phyloP scores from a whole-genome alignment of 257 asterid species.

The Pogostemon cablin region DNA sequence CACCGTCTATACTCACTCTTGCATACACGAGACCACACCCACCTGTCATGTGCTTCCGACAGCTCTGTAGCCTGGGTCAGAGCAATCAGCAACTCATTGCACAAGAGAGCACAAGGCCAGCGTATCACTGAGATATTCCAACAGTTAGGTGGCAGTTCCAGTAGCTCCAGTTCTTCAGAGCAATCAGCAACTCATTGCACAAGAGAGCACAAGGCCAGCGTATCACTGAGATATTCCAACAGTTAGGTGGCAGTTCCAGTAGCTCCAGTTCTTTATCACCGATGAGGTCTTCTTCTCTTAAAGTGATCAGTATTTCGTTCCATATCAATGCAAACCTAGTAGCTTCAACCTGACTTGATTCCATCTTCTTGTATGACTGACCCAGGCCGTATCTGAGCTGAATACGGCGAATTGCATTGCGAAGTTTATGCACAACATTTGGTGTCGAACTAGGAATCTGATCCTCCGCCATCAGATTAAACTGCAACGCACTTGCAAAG shows the following conservation, averaged over 20 bases:
- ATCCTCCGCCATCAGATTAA: slow-evolving; percentile 77
- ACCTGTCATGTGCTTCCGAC: slow-evolving; percentile 58
- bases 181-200: slow-evolving; percentile 82
- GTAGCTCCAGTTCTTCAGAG: slow-evolving; percentile 75
- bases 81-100: slow-evolving; percentile 85
- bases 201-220: slow-evolving; percentile 93
- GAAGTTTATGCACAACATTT: slow-evolving; percentile 63
- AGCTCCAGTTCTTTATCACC: slow-evolving; percentile 78
- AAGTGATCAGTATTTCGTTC: slow-evolving; percentile 81
- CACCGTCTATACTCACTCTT: slow-evolving; percentile 84
- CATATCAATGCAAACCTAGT: slow-evolving; percentile 91
- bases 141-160: slow-evolving; percentile 89
- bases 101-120: slow-evolving; percentile 87
- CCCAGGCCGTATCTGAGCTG: slow-evolving; percentile 94
- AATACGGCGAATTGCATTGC: slow-evolving; percentile 71
- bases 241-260: slow-evolving; percentile 86
- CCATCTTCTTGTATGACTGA: slow-evolving; percentile 83
- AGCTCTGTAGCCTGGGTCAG: slow-evolving; percentile 70
- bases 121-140: slow-evolving; percentile 93
- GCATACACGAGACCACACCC: slow-evolving; percentile 81
- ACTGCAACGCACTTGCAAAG: slow-evolving; percentile 95
- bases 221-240: slow-evolving; percentile 88
- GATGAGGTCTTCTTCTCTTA: slow-evolving; percentile 86
- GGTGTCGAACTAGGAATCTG: slow-evolving; percentile 41
- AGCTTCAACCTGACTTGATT: slow-evolving; percentile 88